Percentiles rank a stretch among this genome's conserved stretches.
phyloP scores from a whole-genome alignment of 495 filamentous ascomycete genomes.

The Daldinia concentrica region DNA sequence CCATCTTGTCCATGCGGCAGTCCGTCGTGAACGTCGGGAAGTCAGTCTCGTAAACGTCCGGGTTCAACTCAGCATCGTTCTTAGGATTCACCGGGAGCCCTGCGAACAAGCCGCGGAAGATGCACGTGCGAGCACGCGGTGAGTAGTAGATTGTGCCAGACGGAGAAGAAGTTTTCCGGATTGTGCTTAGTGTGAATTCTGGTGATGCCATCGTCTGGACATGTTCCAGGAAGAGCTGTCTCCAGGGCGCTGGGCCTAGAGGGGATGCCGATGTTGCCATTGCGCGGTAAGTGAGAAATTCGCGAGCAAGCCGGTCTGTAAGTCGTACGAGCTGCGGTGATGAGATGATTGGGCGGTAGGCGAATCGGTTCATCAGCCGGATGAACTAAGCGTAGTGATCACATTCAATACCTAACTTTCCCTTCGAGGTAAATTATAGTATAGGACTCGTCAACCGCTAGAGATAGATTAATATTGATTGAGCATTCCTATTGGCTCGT shows the following conservation, averaged over 20 bases:
- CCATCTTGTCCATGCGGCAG: slow-evolving; percentile 81
- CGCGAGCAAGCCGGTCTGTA: slow-evolving; percentile 6
- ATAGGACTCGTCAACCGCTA: background rate
- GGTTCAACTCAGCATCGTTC: slow-evolving; percentile 68
- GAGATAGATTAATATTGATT: background rate
- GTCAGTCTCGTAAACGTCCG: slow-evolving; percentile 74
- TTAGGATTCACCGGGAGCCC: slow-evolving; percentile 73
- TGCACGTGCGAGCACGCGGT: slow-evolving; percentile 60
- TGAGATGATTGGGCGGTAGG: slow-evolving; percentile 14
- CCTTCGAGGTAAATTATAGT: background rate
- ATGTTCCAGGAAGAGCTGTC: slow-evolving; percentile 70
- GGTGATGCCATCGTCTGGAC: slow-evolving; percentile 66
- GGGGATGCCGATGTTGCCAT: slow-evolving; percentile 36
- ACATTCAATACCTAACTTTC: background rate
- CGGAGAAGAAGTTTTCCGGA: slow-evolving; percentile 55
- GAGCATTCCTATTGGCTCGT: background rate
- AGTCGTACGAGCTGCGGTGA: slow-evolving; percentile 29
- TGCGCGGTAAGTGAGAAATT: background rate
- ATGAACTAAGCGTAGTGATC: background rate
- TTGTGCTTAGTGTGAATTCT: slow-evolving; percentile 76
- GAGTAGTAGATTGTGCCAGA: slow-evolving; percentile 27
- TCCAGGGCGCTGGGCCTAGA: slow-evolving; percentile 66
- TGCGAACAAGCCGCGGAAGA: slow-evolving; percentile 87
- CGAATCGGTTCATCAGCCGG: slow-evolving; percentile 27
- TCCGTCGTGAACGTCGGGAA: slow-evolving; percentile 87